phyloP scores from a whole-genome alignment of 768 basidiomycete genomes.

The Boletus rufocinnamomeus region DNA sequence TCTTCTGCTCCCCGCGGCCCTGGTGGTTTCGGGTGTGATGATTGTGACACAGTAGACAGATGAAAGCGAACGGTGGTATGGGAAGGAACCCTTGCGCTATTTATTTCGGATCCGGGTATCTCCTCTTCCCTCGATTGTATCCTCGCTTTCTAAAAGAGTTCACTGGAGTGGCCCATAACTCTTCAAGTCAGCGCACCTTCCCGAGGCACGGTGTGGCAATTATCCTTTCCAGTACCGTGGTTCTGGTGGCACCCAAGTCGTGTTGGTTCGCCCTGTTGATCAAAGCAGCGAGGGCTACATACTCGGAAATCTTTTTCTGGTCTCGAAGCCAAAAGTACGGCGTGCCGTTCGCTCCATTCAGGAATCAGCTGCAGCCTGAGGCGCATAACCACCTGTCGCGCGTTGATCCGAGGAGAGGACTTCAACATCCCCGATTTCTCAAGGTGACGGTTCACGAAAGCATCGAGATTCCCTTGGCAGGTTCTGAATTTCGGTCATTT shows the following conservation, averaged over 20 bases:
- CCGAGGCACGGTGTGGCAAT: background rate
- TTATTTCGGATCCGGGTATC: conserved; percentile 14
- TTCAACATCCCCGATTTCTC: conserved; percentile 9
- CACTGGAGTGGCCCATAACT: background rate
- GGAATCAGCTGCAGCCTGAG: conserved; percentile 18
- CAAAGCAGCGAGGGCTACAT: background rate
- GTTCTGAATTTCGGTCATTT: background rate
- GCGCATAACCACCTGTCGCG: background rate
- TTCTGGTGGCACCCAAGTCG: background rate
- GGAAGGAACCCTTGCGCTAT: conserved; percentile 3
- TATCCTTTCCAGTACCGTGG: background rate
- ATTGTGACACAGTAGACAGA: background rate
- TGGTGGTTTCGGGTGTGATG: conserved; percentile 1
- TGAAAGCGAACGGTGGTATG: background rate
- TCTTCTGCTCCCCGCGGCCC: conserved; percentile 18
- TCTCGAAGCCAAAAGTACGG: background rate
- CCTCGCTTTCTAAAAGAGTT: conserved; percentile 8
- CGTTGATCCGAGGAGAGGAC: conserved; percentile 27
- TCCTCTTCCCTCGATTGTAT: conserved; percentile 9
- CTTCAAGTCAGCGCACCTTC: conserved; percentile 9
- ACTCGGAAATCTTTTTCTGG: background rate
- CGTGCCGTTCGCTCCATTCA: background rate
- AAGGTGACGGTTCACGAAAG: background rate
- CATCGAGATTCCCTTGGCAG: conserved; percentile 6
- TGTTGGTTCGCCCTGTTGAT: conserved; percentile 5